These are phyloP conservation scores for Alternaria hordeiaustralica DNA, from an alignment of 2,329 filamentous ascomycete species.

Conservation along the genomic window DNA sequence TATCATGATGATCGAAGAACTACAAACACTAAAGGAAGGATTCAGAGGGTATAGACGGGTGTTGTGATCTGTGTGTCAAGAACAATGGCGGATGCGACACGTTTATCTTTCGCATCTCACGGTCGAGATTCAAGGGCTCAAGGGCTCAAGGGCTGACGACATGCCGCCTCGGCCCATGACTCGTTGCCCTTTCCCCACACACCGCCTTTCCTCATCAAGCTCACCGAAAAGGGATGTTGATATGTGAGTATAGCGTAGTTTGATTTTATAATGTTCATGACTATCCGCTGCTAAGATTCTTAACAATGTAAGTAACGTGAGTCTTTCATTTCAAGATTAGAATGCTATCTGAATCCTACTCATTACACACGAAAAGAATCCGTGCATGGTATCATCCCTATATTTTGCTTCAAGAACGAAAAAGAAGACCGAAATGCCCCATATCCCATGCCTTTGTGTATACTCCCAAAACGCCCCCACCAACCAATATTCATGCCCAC, in stretches of 20 bases:
- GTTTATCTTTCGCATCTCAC: slow-evolving; percentile 2
- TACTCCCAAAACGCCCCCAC: not conserved
- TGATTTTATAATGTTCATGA: no score
- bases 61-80: not conserved
- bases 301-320: no score
- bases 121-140: slow-evolving; percentile 9
- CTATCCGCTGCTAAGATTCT: no score
- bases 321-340: not conserved
- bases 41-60: no score
- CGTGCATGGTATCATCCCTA: not conserved
- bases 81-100: slow-evolving; percentile 19
- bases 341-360: no score
- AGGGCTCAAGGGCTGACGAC: slow-evolving; percentile 29
- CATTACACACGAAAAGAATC: not conserved
- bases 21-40: no score
- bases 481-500: not conserved
- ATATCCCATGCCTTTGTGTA: not conserved
- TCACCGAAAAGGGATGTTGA: not conserved
- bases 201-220: slow-evolving; percentile 3
- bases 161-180: slow-evolving; percentile 17
- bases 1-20: no score
- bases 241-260: no score
- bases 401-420: not conserved
- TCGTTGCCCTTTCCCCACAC: slow-evolving; percentile 7
- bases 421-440: not conserved